Base-by-base conservation (phyloP, 1,139 yeast species). In the Saccharomyces hybrid region DNA sequence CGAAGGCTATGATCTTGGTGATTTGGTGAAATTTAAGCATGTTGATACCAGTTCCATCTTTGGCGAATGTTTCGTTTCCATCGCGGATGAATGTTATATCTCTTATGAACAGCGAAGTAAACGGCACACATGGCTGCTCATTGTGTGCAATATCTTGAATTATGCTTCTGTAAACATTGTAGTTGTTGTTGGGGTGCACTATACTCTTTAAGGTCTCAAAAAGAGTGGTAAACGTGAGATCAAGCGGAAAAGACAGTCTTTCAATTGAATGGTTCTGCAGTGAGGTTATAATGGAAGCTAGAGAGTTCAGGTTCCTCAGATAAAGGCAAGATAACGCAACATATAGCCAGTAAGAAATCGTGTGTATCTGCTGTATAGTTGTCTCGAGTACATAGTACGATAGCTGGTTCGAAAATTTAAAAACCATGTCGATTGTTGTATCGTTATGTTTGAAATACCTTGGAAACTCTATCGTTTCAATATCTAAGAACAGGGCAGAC, bases 51-150 rank as follows among this genome's bases (percentile, higher is more conserved):
- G 6, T 21, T 68, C 58, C 48, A 66, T 67, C 57, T 73, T 67
- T 27, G 73, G 68, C 55, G 65, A 78, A 81, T 62, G 80, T 84
- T 42, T 89, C 80, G 68, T 89, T 90, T 19, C 97, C 97, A 64
- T 91, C 98, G 51, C 84, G 83, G 27, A 89, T 84, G 72, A 90
- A 88, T 0, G 96, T 89, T 64, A 91, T 74, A 69, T 91, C 98
- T 66, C 89, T 95, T 52, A 90, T 75, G 67, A 87, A 88, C 55
- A 90, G 74, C 46, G 95, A 89, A 58, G 90, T 78, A 68, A 88
- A 91, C 5, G 98, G 98, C 26, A 90, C 93, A 49, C 86, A 81
- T 0, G 96, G 95, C 26, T 83, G 73, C 48, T 78, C 72, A 66
- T 57, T 59, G 14, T 64, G 66, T 57, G 84, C 72, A 53, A 84